Base-by-base conservation (phyloP, 176 grass and related monocot genomes). In the Echinochloa phyllopogon region DNA sequence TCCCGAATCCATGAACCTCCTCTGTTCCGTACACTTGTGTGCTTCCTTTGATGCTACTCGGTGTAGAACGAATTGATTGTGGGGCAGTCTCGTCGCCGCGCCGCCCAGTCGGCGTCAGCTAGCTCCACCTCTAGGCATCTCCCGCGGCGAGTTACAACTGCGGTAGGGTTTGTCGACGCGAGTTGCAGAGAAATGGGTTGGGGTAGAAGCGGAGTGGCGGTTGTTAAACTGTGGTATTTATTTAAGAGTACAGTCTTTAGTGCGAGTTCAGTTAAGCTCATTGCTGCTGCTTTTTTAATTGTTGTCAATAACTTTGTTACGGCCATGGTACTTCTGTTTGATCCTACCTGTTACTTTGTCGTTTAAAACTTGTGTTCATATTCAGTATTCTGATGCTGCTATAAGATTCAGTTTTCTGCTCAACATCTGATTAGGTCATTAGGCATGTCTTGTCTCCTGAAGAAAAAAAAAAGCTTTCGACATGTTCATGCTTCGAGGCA, bases 31-130 rank as follows among this genome's bases (percentile, higher is more conserved):
- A 5, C 41, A 49, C 3, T 87, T 63, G 36, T 38, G 37, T 66
- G 45, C 59, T 86, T 50, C 40, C 49, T n/a, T 57, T 56, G n/a
- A 36, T 37, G 65, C 83, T 38, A 4, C 63, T 64, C 55, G 74
- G 51, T 50, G 9, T 44, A 75, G 29, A 74, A 55, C 10, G 45
- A 53, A 74, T 38, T n/a, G 17, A 38, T 12, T 21, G 29, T 2
- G 17, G 45, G 10, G 29, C 23, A 37, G 44, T 80, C 29, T 10
- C 13, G 63, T 41, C 12, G 33, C 45, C 8, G 63, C 63, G 45
- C 64, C 47, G 33, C 33, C 21, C 29, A 40, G 6, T 12, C 33
- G 45, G 45, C 2, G 44, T 33, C 18, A 20, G 77, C 62, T 39
- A 36, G 51, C 10, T 39, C 49, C 49, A 21, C 61, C 49, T 75